A percentile compares a stretch with the other conserved stretches of the same genome.
These are phyloP conservation scores for Cyberlindnera subsufficiens DNA, from an alignment of 805 yeast genomes.

Conservation along the genomic window DNA sequence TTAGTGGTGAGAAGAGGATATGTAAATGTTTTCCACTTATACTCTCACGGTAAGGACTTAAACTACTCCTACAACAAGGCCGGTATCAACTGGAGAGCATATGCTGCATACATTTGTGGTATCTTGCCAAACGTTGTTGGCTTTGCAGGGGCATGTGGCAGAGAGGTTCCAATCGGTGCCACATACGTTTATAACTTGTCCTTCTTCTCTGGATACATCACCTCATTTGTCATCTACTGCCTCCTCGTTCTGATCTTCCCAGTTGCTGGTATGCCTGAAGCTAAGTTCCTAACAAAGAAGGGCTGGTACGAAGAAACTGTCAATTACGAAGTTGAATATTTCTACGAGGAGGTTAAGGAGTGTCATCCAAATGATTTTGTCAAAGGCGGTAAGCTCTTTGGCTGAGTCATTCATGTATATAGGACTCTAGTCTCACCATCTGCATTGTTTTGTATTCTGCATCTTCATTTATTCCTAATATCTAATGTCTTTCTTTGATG, in stretches of 20 bases:
- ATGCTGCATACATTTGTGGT: constrained; percentile 73
- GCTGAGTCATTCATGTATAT: background rate
- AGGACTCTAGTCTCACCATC: background rate
- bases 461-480: background rate
- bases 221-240: constrained; percentile 51
- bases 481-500: too few species aligned
- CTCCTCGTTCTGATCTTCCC: constrained; percentile 49
- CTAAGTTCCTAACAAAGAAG: constrained; percentile 35
- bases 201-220: constrained; percentile 70
- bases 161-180: constrained; percentile 78
- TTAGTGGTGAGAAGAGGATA: constrained; percentile 69
- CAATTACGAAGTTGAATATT: constrained; percentile 11
- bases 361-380: constrained; percentile 16
- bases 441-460: background rate
- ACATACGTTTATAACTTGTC: constrained; percentile 64
- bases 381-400: constrained; percentile 6
- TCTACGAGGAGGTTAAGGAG: constrained; percentile 10
- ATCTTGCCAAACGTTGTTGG: constrained; percentile 83
- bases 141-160: constrained; percentile 76
- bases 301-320: constrained; percentile 38
- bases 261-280: constrained; percentile 37
- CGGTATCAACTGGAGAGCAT: constrained; percentile 84
- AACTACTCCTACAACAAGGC: constrained; percentile 53
- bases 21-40: constrained; percentile 58
- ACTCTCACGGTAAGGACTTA: constrained; percentile 34